Evolutionary conservation across 805 yeast genomes (phyloP), one percentile per base, ranked within the genome.

Genomic region (Nakazawaea molendinolei): DNA sequence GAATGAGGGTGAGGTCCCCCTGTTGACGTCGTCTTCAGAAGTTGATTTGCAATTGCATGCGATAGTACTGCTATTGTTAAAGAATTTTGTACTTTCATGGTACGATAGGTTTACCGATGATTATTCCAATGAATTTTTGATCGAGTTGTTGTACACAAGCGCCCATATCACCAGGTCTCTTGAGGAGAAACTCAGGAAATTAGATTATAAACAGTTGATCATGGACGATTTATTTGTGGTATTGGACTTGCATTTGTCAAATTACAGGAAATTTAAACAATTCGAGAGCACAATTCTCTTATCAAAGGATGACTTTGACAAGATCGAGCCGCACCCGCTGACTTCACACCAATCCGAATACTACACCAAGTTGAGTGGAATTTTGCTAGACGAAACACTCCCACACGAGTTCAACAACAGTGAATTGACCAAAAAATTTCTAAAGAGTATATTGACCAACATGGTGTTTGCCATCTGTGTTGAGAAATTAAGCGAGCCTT

Each of bases 401-500:
- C 75, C 76, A 0, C 47, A 50, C 3, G 69, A 63, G 19, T 69
- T 61, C 23, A 31, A 51, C 3, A 56, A 59, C n/a, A 68, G 74
- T 1, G 44, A 51, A 4, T 42, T 69, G 8, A 64, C 67, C 2
- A 44, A 49, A 5, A n/a, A n/a, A n/a, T n/a, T n/a, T n/a, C n/a
- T n/a, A n/a, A n/a, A n/a, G n/a, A 50, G 59, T 17, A 63, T 74
- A 33, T 38, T 71, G 5, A 45, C 60, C 4, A 51, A 67, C 1
- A 39, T 74, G 4, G 27, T 71, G 10, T 44, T 71, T 28, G 55
- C 67, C 0, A 36, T 74, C 28, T 44, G 63, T 1, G 48, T 69
- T 5, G 67, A 63, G 5, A 69, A 69, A 44, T 40, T 73, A 12
- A 55, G 67, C 8, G 74, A 73, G 38, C 73, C 73, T n/a, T 74